phyloP scores from a whole-genome alignment of 495 filamentous ascomycete genomes.

The Xylaria nigripes region DNA sequence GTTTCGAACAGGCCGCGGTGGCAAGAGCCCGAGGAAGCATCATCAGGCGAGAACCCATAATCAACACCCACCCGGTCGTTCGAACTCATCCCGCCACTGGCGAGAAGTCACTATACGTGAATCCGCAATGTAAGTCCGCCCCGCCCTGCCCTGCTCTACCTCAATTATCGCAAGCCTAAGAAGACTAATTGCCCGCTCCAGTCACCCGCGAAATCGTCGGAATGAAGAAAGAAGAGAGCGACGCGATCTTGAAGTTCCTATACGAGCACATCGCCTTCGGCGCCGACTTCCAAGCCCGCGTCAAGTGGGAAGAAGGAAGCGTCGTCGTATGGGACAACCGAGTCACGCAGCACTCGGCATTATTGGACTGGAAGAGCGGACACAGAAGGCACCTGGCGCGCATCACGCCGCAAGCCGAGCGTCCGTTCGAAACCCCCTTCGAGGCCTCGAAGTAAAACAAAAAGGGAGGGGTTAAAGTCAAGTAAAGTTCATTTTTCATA shows the following conservation, averaged over 20 bases:
- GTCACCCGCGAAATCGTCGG: conserved; percentile 67
- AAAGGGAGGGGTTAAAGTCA: too few relatives aligned
- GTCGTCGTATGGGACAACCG: conserved; percentile 91
- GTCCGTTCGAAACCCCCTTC: conserved; percentile 61
- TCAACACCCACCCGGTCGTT: conserved; percentile 63
- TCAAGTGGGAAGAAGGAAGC: conserved; percentile 73
- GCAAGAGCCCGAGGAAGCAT: conserved; percentile 50
- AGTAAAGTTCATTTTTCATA: too few relatives aligned
- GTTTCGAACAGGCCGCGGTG: conserved; percentile 58
- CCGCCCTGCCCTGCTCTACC: too few relatives aligned
- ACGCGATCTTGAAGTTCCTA: conserved; percentile 75
- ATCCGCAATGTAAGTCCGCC: conserved; percentile 75
- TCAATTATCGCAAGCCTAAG: background rate
- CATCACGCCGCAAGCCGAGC: conserved; percentile 78
- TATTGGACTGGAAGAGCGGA: conserved; percentile 71
- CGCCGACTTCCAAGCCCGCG: conserved; percentile 80
- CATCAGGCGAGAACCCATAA: conserved; percentile 62
- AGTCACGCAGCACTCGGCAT: conserved; percentile 68
- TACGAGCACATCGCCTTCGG: conserved; percentile 78
- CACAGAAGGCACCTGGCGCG: conserved; percentile 72
- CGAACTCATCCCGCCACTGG: conserved; percentile 76
- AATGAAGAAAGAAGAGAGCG: conserved; percentile 69
- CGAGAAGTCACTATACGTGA: conserved; percentile 81
- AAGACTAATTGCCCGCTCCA: conserved; percentile 17
- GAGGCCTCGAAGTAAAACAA: conserved; percentile 28